These are phyloP conservation scores for Mollisiaceae sp. DNA, from an alignment of 2,329 filamentous ascomycete genomes.

Conservation along the genomic window DNA sequence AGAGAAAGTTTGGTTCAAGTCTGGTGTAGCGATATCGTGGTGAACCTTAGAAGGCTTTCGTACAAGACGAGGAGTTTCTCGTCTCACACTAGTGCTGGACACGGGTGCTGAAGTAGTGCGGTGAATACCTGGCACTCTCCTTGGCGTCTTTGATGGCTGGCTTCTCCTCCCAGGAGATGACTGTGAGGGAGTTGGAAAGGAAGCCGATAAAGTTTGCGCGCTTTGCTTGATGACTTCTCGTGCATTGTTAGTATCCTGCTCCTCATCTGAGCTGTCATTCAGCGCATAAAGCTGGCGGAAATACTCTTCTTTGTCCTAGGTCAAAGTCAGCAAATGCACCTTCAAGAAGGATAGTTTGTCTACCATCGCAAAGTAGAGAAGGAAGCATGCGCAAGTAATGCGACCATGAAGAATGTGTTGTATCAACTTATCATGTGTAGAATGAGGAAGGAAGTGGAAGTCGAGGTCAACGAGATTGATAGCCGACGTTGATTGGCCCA, in stretches of 20 bases:
- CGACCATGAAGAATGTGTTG: background rate
- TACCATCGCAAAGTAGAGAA: background rate
- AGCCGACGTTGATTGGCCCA: background rate
- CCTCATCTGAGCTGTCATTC: slow-evolving; percentile 37
- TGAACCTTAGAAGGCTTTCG: slow-evolving; percentile 31
- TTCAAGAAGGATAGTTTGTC: background rate
- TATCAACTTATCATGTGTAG: background rate
- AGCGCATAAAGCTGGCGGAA: slow-evolving; percentile 37
- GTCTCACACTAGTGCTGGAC: slow-evolving; percentile 21
- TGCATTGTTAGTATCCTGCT: slow-evolving; percentile 32
- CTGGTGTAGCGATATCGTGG: slow-evolving; percentile 30
- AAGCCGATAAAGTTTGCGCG: slow-evolving; percentile 29
- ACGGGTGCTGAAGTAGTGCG: slow-evolving; percentile 34
- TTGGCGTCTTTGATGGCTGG: slow-evolving; percentile 17
- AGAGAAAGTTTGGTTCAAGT: slow-evolving; percentile 14
- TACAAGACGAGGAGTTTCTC: slow-evolving; percentile 23
- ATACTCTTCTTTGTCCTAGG: slow-evolving; percentile 31
- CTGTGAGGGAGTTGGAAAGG: slow-evolving; percentile 47
- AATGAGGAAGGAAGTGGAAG: background rate
- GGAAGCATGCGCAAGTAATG: background rate
- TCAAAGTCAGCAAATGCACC: slow-evolving; percentile 2
- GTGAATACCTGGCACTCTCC: slow-evolving; percentile 32
- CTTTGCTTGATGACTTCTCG: slow-evolving; percentile 24
- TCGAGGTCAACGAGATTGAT: background rate
- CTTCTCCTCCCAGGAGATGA: slow-evolving; percentile 15